Base-by-base conservation (phyloP, 2,329 filamentous ascomycete genomes). In the Chaetomiaceae sp. region DNA sequence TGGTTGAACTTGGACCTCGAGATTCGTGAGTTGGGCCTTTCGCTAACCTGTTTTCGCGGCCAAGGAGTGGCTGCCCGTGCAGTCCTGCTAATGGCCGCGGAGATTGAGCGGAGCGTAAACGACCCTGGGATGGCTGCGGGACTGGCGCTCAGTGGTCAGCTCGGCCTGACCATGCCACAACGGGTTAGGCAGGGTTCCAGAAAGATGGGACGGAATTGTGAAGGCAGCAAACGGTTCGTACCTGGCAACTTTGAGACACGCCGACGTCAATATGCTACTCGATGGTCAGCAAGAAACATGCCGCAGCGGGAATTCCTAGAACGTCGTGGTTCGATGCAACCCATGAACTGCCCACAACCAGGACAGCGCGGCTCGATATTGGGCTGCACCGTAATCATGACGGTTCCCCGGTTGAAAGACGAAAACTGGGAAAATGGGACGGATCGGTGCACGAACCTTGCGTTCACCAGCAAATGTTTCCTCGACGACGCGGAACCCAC, bases 311-410 rank as follows among this genome's bases (percentile, higher is more conserved):
- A 46, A 9, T 25, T 40, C 50, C 18, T 45, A 38, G 18, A 43
- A 43, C 44, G 38, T 42, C 29, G 33, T 48, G 41, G 38, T 34
- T 53, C 18, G 40, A 46, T 47, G 46, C 30, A 23, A 16, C 32
- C 9, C 32, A n/a, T 6, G 11, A 29, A 27, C 8, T 14, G 13
- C 10, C 7, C 37, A 11, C 51, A 49, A 46, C 45, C 42, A 48
- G 48, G 53, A 29, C 43, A 11, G 46, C 16, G 34, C 48, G 57
- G 58, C 43, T 57, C 46, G 55, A 57, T 56, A 58, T 58, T 61
- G 54, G n/a, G 46, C 10, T 34, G 18, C 16, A 32, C 23, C 37
- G 37, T 25, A 48, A 47, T 50, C 43, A 51, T 44, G 32, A 32
- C 53, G 34, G 43, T 29, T 47, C 50, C n/a, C 47, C 23, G 45